phyloP scores from a whole-genome alignment of 495 filamentous ascomycete genomes.

The Daldinia grandis region DNA sequence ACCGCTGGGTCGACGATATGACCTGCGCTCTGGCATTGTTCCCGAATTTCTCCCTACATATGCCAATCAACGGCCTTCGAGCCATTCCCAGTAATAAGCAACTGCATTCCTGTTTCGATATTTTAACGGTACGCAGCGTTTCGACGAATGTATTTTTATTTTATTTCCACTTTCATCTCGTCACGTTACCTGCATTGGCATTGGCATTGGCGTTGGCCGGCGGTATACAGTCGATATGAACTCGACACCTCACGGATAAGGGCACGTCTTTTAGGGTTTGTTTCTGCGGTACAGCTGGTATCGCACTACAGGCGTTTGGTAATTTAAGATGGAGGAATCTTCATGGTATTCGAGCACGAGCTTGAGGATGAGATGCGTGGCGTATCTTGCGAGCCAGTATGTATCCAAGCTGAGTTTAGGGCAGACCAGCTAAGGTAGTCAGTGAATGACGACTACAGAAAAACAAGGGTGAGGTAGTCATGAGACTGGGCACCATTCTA shows the following conservation, averaged over 20 bases:
- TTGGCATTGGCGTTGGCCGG: constrained; percentile 44
- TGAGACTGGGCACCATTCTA: background rate
- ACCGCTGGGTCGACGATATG: constrained; percentile 79
- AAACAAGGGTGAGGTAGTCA: constrained; percentile 7
- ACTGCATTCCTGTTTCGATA: constrained; percentile 15
- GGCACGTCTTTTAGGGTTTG: constrained; percentile 20
- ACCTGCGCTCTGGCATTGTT: constrained; percentile 81
- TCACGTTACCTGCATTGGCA: constrained; percentile 29
- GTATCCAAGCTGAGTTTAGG: constrained; percentile 4
- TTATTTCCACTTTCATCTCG: constrained; percentile 12
- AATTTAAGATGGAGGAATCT: constrained; percentile 18
- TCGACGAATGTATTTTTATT: constrained; percentile 22
- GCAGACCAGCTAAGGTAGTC: background rate
- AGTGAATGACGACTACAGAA: background rate
- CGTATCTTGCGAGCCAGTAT: constrained; percentile 6
- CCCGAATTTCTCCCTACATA: constrained; percentile 67
- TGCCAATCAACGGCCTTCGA: constrained; percentile 32
- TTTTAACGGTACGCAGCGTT: constrained; percentile 24
- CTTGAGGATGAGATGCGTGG: background rate
- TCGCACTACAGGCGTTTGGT: constrained; percentile 43
- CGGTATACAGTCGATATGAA: constrained; percentile 41
- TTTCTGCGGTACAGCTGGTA: constrained; percentile 30
- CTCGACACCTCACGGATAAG: constrained; percentile 42
- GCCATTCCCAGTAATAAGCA: constrained; percentile 33
- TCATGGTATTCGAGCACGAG: constrained; percentile 8